Evolutionary conservation across 208 protist genomes (phyloP), one percentile per base, ranked within the genome.

Genomic region (Trypanosoma grayi): DNA sequence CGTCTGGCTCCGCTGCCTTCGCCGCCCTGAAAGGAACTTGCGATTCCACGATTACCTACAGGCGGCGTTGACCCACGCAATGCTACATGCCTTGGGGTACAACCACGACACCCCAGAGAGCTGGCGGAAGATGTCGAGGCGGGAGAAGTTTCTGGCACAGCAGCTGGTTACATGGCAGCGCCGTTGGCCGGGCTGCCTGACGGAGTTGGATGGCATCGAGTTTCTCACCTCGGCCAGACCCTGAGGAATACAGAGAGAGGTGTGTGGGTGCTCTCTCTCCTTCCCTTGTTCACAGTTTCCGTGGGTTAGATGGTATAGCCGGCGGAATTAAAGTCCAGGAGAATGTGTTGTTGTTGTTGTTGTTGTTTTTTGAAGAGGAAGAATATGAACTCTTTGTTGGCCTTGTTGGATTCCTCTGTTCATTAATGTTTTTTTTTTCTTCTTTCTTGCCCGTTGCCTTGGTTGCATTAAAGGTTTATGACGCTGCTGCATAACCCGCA

Each of bases 41-140:
- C 81, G 76, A 6, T 70, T 92, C 25, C 47, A 52, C 22, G 60
- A 69, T 7, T 95, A 95, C 56, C 31, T 92, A 27, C 13, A 82
- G 14, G 83, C 81, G 2, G 81, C 85, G 4, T 50, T 91, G 30
- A 77, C 86, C 18, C 89, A 95, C 59, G 85, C 83, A 9, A 46
- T 75, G 14, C 70, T 95, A 20, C 89, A 95, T 57, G 79, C 79
- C 14, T 58, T 93, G 2, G 89, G 89, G 27, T 91, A 90, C 63
- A 64, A 85, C 28, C 89, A 95, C 60, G 73, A 75, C 10, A 88
- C 73, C 14, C 58, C 66, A 20, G 73, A 75, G 13, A 47, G 79
- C 41, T 75, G 89, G 60, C 65, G 43, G 16, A 57, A 68, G 4
- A 95, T 95, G 89, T 70, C 76, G 33, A 59, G 60, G 20, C 54